phyloP scores from a whole-genome alignment of 495 filamentous ascomycete genomes.

The Penicillium pulvis region DNA sequence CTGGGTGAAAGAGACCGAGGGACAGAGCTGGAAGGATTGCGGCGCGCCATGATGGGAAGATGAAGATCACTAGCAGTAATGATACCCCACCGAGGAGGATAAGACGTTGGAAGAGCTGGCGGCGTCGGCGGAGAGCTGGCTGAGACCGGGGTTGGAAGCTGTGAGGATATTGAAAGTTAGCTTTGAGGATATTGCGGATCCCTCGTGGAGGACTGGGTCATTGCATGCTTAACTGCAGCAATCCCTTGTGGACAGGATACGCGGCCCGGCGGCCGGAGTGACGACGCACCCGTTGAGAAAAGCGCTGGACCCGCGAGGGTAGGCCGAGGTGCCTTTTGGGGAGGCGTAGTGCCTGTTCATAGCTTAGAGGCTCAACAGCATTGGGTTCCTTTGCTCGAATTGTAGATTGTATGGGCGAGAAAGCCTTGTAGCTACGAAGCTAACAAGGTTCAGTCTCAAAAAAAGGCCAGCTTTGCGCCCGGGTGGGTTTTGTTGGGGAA shows the following conservation, averaged over 20 bases:
- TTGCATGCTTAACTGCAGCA: constrained; percentile 8
- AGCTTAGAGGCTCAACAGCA: constrained; percentile 27
- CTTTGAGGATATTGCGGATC: background rate
- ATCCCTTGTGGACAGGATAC: constrained; percentile 4
- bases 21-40: constrained; percentile 63
- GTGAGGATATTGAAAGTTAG: constrained; percentile 9
- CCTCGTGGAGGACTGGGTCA: background rate
- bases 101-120: constrained; percentile 71
- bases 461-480: constrained; percentile 13
- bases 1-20: constrained; percentile 67
- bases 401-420: constrained; percentile 1
- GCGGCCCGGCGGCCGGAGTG: constrained; percentile 1
- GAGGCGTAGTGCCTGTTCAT: constrained; percentile 69
- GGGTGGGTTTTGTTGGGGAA: background rate
- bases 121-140: constrained; percentile 71
- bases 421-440: background rate
- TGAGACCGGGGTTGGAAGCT: constrained; percentile 90
- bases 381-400: constrained; percentile 10
- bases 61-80: constrained; percentile 67
- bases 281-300: constrained; percentile 80
- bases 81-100: constrained; percentile 50
- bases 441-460: constrained; percentile 8
- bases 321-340: constrained; percentile 74
- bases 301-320: constrained; percentile 59
- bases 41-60: constrained; percentile 68